phyloP scores from a whole-genome alignment of 192 early-diverging fungal species.

The Gorgonomyces haynaldii region DNA sequence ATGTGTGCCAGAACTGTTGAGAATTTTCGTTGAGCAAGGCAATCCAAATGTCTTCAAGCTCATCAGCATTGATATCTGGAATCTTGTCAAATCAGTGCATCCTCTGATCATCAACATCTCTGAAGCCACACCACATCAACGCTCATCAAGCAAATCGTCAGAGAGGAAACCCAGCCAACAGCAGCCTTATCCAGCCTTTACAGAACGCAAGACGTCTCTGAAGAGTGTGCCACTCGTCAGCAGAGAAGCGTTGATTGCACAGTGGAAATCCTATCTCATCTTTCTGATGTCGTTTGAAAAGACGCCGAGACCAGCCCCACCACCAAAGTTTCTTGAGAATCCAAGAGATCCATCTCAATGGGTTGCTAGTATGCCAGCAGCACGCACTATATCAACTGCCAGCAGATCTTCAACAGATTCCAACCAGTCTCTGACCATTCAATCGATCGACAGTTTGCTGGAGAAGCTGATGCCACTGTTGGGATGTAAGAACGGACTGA shows the following conservation, averaged over 20 bases:
- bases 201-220: not conserved
- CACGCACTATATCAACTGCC: too few species aligned
- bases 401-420: too few species aligned
- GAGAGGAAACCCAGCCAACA: not conserved
- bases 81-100: conserved; percentile 51
- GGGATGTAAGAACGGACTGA: conserved; percentile 47
- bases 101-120: conserved; percentile 42
- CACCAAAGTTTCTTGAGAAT: too few species aligned
- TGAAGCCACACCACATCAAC: conserved; percentile 16
- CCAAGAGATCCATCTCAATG: too few species aligned
- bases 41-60: conserved; percentile 31
- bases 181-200: too few species aligned
- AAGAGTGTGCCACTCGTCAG: conserved; percentile 2
- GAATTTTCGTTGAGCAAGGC: conserved; percentile 42
- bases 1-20: conserved; percentile 54
- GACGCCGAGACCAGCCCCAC: too few species aligned
- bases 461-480: conserved; percentile 58
- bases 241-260: conserved; percentile 48
- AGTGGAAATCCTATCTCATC: conserved; percentile 63
- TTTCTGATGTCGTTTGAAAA: too few species aligned
- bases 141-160: not conserved
- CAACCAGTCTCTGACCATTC: too few species aligned
- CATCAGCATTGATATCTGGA: conserved; percentile 45
- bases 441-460: too few species aligned
- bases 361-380: too few species aligned